Evolutionary conservation across 495 filamentous ascomycete species (phyloP).

Genomic region (Xylaria castorea): DNA sequence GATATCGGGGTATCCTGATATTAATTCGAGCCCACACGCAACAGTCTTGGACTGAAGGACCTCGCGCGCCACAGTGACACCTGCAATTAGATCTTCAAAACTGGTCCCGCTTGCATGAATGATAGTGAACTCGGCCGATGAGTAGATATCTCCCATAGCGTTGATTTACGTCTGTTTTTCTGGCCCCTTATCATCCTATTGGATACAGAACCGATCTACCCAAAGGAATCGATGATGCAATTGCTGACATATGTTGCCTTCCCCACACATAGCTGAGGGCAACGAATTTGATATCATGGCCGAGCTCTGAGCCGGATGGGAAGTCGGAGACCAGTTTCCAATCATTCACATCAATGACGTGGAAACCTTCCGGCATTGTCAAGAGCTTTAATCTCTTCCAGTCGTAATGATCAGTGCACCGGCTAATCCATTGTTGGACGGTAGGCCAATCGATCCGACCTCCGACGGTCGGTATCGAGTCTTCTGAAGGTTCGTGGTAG

Average conservation of each 20-base stretch:
- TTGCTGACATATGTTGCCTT: constrained; percentile 6
- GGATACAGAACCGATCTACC: constrained; percentile 15
- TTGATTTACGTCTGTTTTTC: neutral
- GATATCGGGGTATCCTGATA: constrained; percentile 7
- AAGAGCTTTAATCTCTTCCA: neutral
- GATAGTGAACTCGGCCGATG: constrained; percentile 9
- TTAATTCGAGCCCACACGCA: constrained; percentile 8
- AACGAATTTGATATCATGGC: constrained; percentile 4
- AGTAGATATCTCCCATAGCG: constrained; percentile 13
- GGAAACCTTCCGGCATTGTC: constrained; percentile 10
- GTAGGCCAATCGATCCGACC: neutral
- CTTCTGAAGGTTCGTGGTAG: neutral
- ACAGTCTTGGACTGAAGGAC: constrained; percentile 10
- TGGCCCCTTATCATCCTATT: neutral
- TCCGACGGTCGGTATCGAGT: neutral
- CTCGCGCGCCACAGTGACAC: neutral
- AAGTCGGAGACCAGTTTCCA: constrained; percentile 1
- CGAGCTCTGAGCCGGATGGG: neutral
- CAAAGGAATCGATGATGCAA: neutral
- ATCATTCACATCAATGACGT: neutral
- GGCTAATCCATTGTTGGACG: neutral
- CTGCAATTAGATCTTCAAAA: constrained; percentile 5
- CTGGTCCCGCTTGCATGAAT: constrained; percentile 11
- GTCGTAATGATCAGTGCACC: neutral
- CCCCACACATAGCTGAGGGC: constrained; percentile 15